Percentiles rank a stretch among this genome's conserved stretches.
phyloP scores from a whole-genome alignment of 495 filamentous ascomycete species.

The Aspergillus haitiensis region DNA sequence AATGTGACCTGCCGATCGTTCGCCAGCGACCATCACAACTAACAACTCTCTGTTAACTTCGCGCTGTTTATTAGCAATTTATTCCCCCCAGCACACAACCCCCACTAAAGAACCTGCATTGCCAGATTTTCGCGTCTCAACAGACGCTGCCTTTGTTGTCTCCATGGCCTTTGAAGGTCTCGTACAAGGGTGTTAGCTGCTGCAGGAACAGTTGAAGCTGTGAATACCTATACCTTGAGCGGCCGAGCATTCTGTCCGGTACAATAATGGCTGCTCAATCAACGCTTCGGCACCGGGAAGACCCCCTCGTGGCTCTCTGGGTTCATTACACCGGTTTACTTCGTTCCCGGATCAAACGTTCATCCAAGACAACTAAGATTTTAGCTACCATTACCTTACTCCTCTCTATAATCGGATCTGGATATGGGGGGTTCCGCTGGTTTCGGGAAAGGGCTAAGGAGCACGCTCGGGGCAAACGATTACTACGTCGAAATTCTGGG shows the following conservation, averaged over 20 bases:
- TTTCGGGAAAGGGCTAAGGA: slow-evolving; percentile 70
- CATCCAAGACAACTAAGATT: slow-evolving; percentile 67
- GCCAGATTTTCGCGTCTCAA: slow-evolving; percentile 9
- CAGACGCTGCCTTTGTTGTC: neutral
- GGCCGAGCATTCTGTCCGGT: neutral
- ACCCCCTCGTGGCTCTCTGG: slow-evolving; percentile 68
- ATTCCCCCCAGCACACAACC: neutral
- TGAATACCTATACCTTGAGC: neutral
- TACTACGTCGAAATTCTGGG: slow-evolving; percentile 89
- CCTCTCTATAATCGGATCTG: slow-evolving; percentile 70
- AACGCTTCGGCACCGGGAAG: slow-evolving; percentile 68
- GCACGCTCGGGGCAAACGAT: slow-evolving; percentile 70
- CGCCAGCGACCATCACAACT: slow-evolving; percentile 9
- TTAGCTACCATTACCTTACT: slow-evolving; percentile 71
- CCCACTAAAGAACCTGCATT: neutral
- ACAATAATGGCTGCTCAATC: slow-evolving; percentile 79
- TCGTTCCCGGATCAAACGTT: slow-evolving; percentile 57
- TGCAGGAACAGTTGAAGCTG: slow-evolving; percentile 9
- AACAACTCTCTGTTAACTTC: neutral
- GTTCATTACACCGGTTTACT: slow-evolving; percentile 64
- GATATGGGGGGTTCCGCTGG: slow-evolving; percentile 73
- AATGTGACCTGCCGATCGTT: slow-evolving; percentile 21
- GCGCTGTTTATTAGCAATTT: too few relatives aligned
- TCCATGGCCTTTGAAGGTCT: slow-evolving; percentile 25
- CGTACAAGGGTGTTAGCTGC: slow-evolving; percentile 23